Evolutionary conservation across 768 basidiomycete species (phyloP), one percentile per base, ranked within the genome.

Genomic region (Tubosaeta sp.): DNA sequence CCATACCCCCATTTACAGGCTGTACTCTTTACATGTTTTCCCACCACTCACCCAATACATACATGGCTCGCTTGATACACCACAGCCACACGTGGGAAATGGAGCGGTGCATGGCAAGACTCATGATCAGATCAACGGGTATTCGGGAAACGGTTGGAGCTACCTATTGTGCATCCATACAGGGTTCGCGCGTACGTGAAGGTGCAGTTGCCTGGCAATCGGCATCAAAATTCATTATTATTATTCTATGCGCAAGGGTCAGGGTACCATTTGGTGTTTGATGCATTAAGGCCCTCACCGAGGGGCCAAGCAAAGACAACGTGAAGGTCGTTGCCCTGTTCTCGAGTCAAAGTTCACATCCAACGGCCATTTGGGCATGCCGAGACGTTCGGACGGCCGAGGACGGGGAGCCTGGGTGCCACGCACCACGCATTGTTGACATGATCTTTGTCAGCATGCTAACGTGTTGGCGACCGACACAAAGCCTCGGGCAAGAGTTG

Each of bases 21-120:
- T 65, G 62, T 64, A 65, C 32, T 51, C 32, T 41, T 45, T 63
- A 53, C 55, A 61, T 52, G 32, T 9, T 33, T 45, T 37, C 45
- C 50, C 50, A 52, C 46, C 26, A 39, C 48, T 45, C 19, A 31
- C 6, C 29, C 29, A 29, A 29, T 29, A 29, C 29, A 29, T 29
- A 29, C 29, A 29, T 29, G 29, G 29, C 29, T 29, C 29, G 29
- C 29, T 29, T 29, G 29, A 29, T 27, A 48, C 37, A 25, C 42
- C 51, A 64, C 57, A 62, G 63, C 59, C 62, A 56, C 38, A 42
- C 43, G 61, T 64, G 59, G 53, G 53, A 61, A 61, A 47, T 17
- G 38, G 41, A 48, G 16, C n/a, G 17, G 13, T 37, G 45, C 54
- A 56, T 56, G 51, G 44, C 6, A 27, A 47, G 59, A 49, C 38